Conservation (phyloP, 2,329 filamentous ascomycete genomes). For the Sarocladiaceae sp. region DNA sequence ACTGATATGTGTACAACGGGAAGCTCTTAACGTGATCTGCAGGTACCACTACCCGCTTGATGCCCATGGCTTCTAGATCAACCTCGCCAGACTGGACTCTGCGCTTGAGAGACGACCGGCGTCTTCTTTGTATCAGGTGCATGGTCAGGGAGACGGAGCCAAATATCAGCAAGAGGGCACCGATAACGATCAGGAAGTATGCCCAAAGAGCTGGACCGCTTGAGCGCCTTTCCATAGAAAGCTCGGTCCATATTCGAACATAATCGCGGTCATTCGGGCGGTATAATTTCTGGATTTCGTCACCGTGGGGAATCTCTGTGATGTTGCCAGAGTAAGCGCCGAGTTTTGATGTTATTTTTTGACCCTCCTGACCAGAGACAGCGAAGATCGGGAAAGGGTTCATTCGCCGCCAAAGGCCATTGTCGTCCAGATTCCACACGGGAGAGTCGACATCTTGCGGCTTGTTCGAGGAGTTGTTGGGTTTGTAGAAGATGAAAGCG, state of each 20-base stretch:
- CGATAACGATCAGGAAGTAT: conserved; percentile 66
- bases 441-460: conserved; percentile 61
- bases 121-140: conserved; percentile 69
- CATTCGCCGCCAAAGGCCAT: conserved; percentile 62
- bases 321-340: conserved; percentile 73
- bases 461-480: conserved; percentile 46
- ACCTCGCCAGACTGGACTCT: conserved; percentile 74
- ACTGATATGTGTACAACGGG: conserved; percentile 71
- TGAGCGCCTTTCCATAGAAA: conserved; percentile 39
- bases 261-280: conserved; percentile 51
- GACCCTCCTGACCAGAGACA: conserved; percentile 61
- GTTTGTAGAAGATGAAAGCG: conserved; percentile 58
- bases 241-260: conserved; percentile 52
- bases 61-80: conserved; percentile 78
- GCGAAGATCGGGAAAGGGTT: conserved; percentile 79
- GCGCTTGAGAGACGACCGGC: conserved; percentile 60
- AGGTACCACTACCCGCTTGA: conserved; percentile 76
- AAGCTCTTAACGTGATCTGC: conserved; percentile 63
- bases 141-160: conserved; percentile 61
- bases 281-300: conserved; percentile 49
- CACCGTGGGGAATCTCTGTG: conserved; percentile 51
- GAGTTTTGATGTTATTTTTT: conserved; percentile 63
- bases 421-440: conserved; percentile 66
- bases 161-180: conserved; percentile 63
- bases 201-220: conserved; percentile 73